These are phyloP conservation scores for Pythium aristosporum DNA, from an alignment of 352 stramenopile species.

Conservation along the genomic window DNA sequence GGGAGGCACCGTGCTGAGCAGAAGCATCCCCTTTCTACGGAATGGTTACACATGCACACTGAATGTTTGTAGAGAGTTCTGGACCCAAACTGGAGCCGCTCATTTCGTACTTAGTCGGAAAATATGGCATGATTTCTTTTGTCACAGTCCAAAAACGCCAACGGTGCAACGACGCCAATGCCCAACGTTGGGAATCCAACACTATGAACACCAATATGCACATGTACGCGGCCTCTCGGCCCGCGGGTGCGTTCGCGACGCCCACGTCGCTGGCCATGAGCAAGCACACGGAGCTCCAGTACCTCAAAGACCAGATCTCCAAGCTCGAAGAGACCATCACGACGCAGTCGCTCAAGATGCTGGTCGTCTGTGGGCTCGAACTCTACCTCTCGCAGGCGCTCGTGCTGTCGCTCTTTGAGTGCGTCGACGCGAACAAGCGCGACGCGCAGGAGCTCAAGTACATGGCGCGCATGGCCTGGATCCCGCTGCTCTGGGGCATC, in stretches of 20 bases:
- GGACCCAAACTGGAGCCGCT: too few species aligned
- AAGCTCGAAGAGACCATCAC: constrained; percentile 31
- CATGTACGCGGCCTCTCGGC: too few species aligned
- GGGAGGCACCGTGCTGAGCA: background rate
- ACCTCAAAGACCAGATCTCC: constrained; percentile 23
- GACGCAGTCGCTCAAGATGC: constrained; percentile 46
- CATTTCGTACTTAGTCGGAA: background rate
- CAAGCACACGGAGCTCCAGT: constrained; percentile 24
- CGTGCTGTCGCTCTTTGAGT: constrained; percentile 73
- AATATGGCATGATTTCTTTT: too few species aligned
- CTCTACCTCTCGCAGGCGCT: constrained; percentile 75
- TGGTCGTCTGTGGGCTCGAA: constrained; percentile 59
- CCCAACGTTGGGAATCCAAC: too few species aligned
- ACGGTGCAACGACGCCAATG: too few species aligned
- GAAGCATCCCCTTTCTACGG: background rate
- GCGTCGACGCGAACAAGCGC: constrained; percentile 38
- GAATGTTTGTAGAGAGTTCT: constrained; percentile 9
- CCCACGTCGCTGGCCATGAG: background rate
- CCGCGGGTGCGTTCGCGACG: too few species aligned
- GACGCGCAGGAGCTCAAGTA: constrained; percentile 73
- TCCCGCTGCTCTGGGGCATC: constrained; percentile 41
- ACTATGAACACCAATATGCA: too few species aligned
- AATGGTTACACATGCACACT: background rate
- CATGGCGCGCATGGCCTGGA: constrained; percentile 64
- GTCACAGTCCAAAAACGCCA: background rate